Evolutionary conservation across 345 rosid species (phyloP), one percentile per base, ranked within the genome.

Genomic region (Adansonia digitata): DNA sequence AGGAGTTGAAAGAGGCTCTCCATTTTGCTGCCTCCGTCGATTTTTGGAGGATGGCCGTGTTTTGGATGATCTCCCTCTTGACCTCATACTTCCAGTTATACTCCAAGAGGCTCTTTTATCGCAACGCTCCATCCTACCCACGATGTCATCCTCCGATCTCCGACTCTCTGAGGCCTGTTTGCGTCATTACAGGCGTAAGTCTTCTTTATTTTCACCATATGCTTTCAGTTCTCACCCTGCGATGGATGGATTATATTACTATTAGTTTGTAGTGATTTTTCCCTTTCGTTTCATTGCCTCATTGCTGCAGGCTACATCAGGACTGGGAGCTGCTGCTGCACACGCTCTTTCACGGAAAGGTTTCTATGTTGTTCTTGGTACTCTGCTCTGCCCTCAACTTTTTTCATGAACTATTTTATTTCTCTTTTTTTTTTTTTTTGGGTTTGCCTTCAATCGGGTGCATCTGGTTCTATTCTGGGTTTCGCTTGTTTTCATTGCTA

Each of bases 101-200:
- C 77, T 57, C 62, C 76, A 69, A 31, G 65, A 81, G 81, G 53
- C 65, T 85, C 22, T 86, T 81, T 78, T 46, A 72, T 74, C 69
- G 78, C 5, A 79, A 40, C 72, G 34, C 81, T 64, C n/a, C n/a
- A 57, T 35, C 82, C 15, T 82, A 75, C 78, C 83, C 78, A 22
- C 86, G 69, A n/a, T 75, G 83, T 37, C 42, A 15, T 72, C 83
- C 83, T 69, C 69, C 78, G 22, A 62, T 40, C 39, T 73, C 46
- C 69, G 75, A 37, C 27, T 56, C 78, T 31, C 72, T 7, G 7
- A 84, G 63, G 59, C 95, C 89, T 59, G 70, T 94, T 74, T 94
- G 98, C 81, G 71, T 94, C 45, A 77, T 94, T 51, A 94, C 98
- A 26, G 97, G 98, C 26, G 97, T 91, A 83, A 79, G 89, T 69